phyloP scores from a whole-genome alignment of 2,329 filamentous ascomycete genomes.

The Alternaria incomplexa region DNA sequence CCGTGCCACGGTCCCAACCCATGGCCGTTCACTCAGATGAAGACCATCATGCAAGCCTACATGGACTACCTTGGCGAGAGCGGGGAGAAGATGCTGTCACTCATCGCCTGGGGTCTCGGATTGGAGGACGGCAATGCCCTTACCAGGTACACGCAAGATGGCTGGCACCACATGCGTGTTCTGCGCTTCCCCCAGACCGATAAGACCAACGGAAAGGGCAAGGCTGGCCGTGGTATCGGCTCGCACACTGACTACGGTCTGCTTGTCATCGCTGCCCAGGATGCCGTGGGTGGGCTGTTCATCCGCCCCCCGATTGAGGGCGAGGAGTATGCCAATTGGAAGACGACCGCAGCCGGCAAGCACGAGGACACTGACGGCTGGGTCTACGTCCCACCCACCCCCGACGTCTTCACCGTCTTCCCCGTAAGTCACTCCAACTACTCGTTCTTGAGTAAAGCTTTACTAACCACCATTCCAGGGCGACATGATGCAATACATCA shows the following conservation, averaged over 20 bases:
- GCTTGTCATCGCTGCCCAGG: conserved; percentile 59
- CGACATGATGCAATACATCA: conserved; percentile 17
- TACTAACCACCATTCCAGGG: neutral
- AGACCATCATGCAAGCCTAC: conserved; percentile 50
- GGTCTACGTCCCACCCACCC: conserved; percentile 56
- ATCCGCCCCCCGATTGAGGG: conserved; percentile 52
- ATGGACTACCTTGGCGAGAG: conserved; percentile 51
- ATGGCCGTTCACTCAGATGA: conserved; percentile 55
- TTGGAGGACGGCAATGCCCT: conserved; percentile 50
- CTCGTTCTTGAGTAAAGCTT: neutral
- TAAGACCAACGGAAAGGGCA: conserved; percentile 57
- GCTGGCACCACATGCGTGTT: conserved; percentile 60
- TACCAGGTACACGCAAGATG: conserved; percentile 53
- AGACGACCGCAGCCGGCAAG: conserved; percentile 53
- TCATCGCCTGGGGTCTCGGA: conserved; percentile 56
- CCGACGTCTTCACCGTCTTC: conserved; percentile 58
- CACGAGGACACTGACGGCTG: conserved; percentile 55
- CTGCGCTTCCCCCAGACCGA: conserved; percentile 50
- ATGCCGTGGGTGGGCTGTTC: conserved; percentile 60
- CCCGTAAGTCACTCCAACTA: conserved; percentile 29
- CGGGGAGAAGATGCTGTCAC: conserved; percentile 55
- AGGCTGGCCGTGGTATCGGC: conserved; percentile 58
- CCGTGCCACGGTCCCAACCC: conserved; percentile 59
- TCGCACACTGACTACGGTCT: conserved; percentile 61
- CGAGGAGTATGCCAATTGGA: conserved; percentile 56